phyloP scores from a whole-genome alignment of 2,329 filamentous ascomycete species.

The Aspergillus neoniger region DNA sequence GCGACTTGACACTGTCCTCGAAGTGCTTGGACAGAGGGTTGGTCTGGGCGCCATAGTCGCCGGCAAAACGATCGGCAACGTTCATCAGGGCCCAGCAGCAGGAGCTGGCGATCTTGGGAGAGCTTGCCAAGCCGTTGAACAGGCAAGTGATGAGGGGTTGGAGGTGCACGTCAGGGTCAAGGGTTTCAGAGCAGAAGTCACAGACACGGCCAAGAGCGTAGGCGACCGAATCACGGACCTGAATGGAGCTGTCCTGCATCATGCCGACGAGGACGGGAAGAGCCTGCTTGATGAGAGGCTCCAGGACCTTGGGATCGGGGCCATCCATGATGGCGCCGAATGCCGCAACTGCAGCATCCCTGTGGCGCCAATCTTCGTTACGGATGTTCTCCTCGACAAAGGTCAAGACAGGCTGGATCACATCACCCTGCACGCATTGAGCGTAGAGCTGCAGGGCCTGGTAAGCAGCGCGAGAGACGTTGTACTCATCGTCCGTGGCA shows the following conservation, averaged over 20 bases:
- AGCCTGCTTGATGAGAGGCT: slow-evolving; percentile 94
- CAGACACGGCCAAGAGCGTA: slow-evolving; percentile 96
- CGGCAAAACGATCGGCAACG: slow-evolving; percentile 90
- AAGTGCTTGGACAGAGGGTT: slow-evolving; percentile 92
- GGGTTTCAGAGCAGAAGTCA: slow-evolving; percentile 86
- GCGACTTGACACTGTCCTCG: slow-evolving; percentile 82
- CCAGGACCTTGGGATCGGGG: slow-evolving; percentile 86
- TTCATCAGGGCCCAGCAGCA: slow-evolving; percentile 99
- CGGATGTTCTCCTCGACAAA: slow-evolving; percentile 93
- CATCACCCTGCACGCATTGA: slow-evolving; percentile 80
- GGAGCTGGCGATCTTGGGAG: slow-evolving; percentile 94
- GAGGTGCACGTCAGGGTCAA: slow-evolving; percentile 81
- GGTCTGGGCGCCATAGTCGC: slow-evolving; percentile 73
- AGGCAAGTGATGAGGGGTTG: slow-evolving; percentile 83
- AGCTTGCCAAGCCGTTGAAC: slow-evolving; percentile 86
- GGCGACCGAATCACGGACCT: slow-evolving; percentile 93
- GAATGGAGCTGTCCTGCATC: slow-evolving; percentile 83
- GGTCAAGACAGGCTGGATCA: slow-evolving; percentile 81
- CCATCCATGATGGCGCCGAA: slow-evolving; percentile 99
- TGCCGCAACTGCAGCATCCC: slow-evolving; percentile 93
- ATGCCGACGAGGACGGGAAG: slow-evolving; percentile 89
- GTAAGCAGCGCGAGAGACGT: slow-evolving; percentile 90
- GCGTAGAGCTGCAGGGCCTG: slow-evolving; percentile 95
- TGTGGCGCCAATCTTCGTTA: slow-evolving; percentile 88
- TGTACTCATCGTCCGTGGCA: slow-evolving; percentile 95